Evolutionary conservation across 1,284 basidiomycete species (phyloP), one percentile per base, ranked within the genome.

Genomic region (Marasmius fiardii): DNA sequence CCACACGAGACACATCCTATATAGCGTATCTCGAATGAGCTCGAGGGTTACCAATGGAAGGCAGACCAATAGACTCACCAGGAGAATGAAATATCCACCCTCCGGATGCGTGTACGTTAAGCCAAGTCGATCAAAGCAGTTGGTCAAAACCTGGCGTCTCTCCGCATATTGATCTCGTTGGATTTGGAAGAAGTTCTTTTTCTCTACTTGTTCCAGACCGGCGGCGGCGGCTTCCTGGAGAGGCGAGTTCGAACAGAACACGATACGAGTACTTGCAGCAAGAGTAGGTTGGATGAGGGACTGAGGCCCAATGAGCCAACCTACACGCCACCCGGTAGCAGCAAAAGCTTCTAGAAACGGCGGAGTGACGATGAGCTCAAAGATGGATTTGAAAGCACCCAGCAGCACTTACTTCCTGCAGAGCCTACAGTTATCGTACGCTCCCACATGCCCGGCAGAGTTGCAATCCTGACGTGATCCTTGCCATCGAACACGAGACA

Each of bases 381-480:
- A n/a, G 18, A 14, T 12, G 51, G 53, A 68, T 18, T 8, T 11
- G 24, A 49, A 33, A 18, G 28, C 24, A 4, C 39, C n/a, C n/a
- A n/a, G n/a, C n/a, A n/a, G n/a, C 16, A 33, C 77, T 60, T 68
- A 79, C 78, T 80, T 57, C 78, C 79, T 43, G 77, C 77, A 37
- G 79, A 81, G 14, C 75, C 73, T 21, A 80, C 78, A 18, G 79
- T 79, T 1, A 81, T 76, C 11, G 79, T 81, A 26, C 79, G 87
- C 62, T 98, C 93, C 95, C 95, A 99, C 94, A 98, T 97, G n/a
- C 93, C 92, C 8, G 93, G 94, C 28, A 98, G 79, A 26, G 80
- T 91, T 2, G 96, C 96, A 62, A 99, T 91, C 53, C 95, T 88
- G 55, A 95, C 77, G 70, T 99, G 97, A 67, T 95, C 84, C 63